Evolutionary conservation across 1,139 yeast genomes (phyloP), one percentile per base, ranked within the genome.

Genomic region (Casaregolazyma suthepensis): DNA sequence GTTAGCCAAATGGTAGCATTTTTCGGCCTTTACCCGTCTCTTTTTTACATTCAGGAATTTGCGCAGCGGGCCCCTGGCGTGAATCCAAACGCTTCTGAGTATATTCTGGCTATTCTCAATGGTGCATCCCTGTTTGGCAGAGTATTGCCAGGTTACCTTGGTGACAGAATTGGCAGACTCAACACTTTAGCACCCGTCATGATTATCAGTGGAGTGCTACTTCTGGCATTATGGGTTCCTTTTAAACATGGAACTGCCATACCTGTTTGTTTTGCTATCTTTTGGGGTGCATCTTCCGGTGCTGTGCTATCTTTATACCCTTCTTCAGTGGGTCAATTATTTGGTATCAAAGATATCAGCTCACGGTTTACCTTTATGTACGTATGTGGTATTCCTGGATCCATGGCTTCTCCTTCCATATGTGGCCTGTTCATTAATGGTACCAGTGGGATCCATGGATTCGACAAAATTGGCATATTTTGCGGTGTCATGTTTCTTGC

Each of bases 291-390:
- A 49, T 75, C 74, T 55, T 70, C 75, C 3, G 75, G 78, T 1
- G 57, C 66, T 9, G 65, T 71, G n/a, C 64, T 75, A 40, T 68
- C 78, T 12, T 56, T 75, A 51, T 65, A 71, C 2, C 77, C 79
- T 2, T 64, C 72, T 0, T 60, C 66, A 15, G 56, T 72, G 38
- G 67, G 67, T 0, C 87, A 82, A 63, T 78, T 83, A n/a, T 63
- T 63, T 56, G 67, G 66, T 1, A 76, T 82, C n/a, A 77, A 79
- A 31, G 76, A 74, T 51, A 48, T 59, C 12, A 48, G 56, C 7
- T 53, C 78, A 56, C 75, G 85, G 22, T 80, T 81, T 60, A 83
- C 86, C 0, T 71, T 81, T 64, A 79, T 82, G 60, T 79, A 80
- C 58, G 69, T 80, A 37, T 76, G 81, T 52, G 75, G 83, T 1